A percentile compares a stretch with the other conserved stretches of the same genome.
Evolutionary conservation across 768 basidiomycete species (phyloP).

Genomic region (Boletus rufocinnamomeus): DNA sequence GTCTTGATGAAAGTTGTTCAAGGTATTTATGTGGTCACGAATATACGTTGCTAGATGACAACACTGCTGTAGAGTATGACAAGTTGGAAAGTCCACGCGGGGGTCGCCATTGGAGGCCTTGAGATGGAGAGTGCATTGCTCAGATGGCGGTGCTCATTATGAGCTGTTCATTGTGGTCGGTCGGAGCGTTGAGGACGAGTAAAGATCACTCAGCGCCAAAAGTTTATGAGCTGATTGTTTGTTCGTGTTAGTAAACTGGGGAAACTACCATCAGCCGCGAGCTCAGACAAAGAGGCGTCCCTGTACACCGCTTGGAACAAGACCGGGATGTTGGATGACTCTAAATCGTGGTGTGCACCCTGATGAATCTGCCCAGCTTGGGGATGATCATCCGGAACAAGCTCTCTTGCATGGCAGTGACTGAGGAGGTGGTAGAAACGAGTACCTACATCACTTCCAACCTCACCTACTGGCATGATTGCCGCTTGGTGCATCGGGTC

Average conservation of each 20-base stretch:
- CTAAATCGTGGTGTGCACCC: neutral
- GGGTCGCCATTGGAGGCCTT: slow-evolving; percentile 16
- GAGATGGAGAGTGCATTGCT: slow-evolving; percentile 5
- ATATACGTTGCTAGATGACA: slow-evolving; percentile 9
- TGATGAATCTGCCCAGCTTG: neutral
- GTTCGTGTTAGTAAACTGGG: neutral
- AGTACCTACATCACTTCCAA: neutral
- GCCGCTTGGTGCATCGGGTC: neutral
- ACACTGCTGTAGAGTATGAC: slow-evolving; percentile 2
- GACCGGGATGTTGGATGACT: neutral
- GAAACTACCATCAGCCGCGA: neutral
- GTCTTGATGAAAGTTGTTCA: neutral
- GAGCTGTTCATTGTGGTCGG: slow-evolving; percentile 10
- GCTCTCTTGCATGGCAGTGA: neutral
- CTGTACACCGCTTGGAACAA: neutral
- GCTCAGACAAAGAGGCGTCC: neutral
- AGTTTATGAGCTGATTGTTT: slow-evolving; percentile 16
- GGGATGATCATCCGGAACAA: neutral
- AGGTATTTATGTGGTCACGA: slow-evolving; percentile 18
- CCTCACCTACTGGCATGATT: neutral
- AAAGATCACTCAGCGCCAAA: neutral
- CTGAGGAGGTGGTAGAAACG: neutral
- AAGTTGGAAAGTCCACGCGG: slow-evolving; percentile 8
- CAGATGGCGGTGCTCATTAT: slow-evolving; percentile 23
- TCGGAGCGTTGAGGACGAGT: neutral